A percentile compares a stretch with the other conserved stretches of the same genome.
Conservation (phyloP, 768 basidiomycete species). For the Lactarius sp. region DNA sequence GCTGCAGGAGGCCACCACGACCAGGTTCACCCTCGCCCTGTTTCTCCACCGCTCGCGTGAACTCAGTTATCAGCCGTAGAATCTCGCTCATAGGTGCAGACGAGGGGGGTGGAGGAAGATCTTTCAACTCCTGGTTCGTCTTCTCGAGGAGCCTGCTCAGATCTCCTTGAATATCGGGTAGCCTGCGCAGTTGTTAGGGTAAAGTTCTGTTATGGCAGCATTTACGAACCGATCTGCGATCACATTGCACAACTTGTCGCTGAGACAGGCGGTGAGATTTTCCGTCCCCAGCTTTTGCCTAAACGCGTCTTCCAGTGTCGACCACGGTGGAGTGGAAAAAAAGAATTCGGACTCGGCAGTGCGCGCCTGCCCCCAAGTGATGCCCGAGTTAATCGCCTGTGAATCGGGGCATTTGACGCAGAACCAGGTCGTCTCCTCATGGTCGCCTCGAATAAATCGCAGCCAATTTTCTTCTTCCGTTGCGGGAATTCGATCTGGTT, state of each 20-base stretch:
- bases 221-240: constrained; percentile 52
- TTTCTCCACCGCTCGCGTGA: constrained; percentile 33
- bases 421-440: constrained; percentile 47
- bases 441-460: constrained; percentile 50
- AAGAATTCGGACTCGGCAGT: constrained; percentile 55
- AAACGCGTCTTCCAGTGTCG: constrained; percentile 44
- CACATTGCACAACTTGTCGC: constrained; percentile 55
- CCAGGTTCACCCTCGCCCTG: neutral
- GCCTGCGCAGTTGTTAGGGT: constrained; percentile 34
- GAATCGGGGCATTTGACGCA: constrained; percentile 44
- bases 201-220: neutral
- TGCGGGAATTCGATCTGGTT: constrained; percentile 22
- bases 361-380: constrained; percentile 60
- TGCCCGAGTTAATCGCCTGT: constrained; percentile 43
- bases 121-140: constrained; percentile 33
- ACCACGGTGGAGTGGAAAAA: constrained; percentile 47
- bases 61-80: constrained; percentile 42
- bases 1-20: neutral
- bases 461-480: constrained; percentile 58
- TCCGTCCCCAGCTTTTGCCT: constrained; percentile 51
- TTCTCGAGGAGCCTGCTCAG: constrained; percentile 42
- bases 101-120: constrained; percentile 50
- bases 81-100: constrained; percentile 54
- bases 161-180: constrained; percentile 60
- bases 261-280: constrained; percentile 54